These are phyloP conservation scores for Aurifilum marmelostoma DNA, from an alignment of 2,329 filamentous ascomycete genomes.

Conservation along the genomic window DNA sequence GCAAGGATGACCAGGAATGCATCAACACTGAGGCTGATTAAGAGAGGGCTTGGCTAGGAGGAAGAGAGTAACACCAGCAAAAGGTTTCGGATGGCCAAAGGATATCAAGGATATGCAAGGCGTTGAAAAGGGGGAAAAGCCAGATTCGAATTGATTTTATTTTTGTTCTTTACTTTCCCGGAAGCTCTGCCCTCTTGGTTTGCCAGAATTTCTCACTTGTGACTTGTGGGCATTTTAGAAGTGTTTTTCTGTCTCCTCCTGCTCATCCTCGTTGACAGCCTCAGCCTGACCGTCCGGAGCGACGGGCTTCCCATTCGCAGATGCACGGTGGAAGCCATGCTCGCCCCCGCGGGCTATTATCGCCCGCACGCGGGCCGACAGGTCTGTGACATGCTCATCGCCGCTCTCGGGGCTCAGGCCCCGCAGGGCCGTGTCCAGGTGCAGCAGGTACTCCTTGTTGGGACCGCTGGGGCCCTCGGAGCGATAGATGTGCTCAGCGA, in stretches of 20 bases:
- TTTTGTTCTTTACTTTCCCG: no score
- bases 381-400: slow-evolving; percentile 82
- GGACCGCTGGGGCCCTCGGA: slow-evolving; percentile 83
- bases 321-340: slow-evolving; percentile 12
- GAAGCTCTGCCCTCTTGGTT: not conserved
- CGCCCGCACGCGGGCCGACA: slow-evolving; percentile 71
- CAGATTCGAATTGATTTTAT: not conserved
- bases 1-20: not conserved
- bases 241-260: slow-evolving; percentile 62
- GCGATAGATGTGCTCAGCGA: slow-evolving; percentile 79
- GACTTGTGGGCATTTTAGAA: not conserved
- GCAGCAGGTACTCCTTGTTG: slow-evolving; percentile 87
- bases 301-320: slow-evolving; percentile 23
- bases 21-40: not conserved
- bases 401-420: slow-evolving; percentile 74
- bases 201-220: not conserved
- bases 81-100: not conserved
- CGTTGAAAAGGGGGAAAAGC: slow-evolving; percentile 12
- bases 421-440: slow-evolving; percentile 74
- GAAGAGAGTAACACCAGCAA: slow-evolving; percentile 8
- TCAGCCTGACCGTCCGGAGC: slow-evolving; percentile 35
- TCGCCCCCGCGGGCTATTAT: slow-evolving; percentile 50
- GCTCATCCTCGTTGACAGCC: slow-evolving; percentile 56
- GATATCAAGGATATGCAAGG: not conserved
- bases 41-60: not conserved